A percentile compares a stretch with the other conserved stretches of the same genome.
phyloP scores from a whole-genome alignment of 495 filamentous ascomycete species.

The Aspergillus affinis region DNA sequence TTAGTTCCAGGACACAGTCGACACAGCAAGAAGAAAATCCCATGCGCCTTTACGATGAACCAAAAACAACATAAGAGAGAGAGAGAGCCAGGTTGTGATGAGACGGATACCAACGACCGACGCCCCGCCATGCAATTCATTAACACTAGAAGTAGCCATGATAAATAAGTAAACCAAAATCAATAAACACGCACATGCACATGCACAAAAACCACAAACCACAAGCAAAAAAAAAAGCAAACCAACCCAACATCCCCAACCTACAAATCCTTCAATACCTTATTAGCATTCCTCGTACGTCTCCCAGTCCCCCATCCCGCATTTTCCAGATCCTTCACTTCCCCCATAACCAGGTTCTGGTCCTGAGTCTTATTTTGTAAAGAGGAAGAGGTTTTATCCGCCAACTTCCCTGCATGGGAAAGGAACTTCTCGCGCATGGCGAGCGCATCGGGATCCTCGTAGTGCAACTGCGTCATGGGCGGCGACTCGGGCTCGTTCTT shows the following conservation, averaged over 20 bases:
- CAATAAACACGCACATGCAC: not conserved
- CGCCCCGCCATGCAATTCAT: not conserved
- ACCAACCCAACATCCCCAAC: conserved; percentile 1
- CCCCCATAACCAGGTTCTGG: conserved; percentile 26
- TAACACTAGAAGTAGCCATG: not conserved
- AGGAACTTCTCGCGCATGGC: conserved; percentile 51
- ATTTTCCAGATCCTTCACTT: conserved; percentile 38
- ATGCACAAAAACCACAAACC: too few species aligned
- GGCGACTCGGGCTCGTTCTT: conserved; percentile 35
- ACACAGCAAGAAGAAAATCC: too few species aligned
- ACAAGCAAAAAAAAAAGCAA: conserved; percentile 8
- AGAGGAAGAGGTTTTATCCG: conserved; percentile 18
- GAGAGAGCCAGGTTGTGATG: not conserved
- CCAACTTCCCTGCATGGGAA: conserved; percentile 40
- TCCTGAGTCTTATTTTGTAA: conserved; percentile 13
- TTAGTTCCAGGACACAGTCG: too few species aligned
- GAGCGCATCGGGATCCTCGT: conserved; percentile 51
- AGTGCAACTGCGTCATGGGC: conserved; percentile 54
- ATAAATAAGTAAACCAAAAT: conserved; percentile 5
- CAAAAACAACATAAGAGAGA: not conserved
- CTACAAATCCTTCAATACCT: conserved; percentile 25
- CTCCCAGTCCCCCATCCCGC: conserved; percentile 36
- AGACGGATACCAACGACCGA: not conserved
- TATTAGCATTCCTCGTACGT: conserved; percentile 40
- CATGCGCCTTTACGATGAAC: too few species aligned